Base-by-base conservation (phyloP, 306 rosid genomes). In the Fragaria nilgerrensis region DNA sequence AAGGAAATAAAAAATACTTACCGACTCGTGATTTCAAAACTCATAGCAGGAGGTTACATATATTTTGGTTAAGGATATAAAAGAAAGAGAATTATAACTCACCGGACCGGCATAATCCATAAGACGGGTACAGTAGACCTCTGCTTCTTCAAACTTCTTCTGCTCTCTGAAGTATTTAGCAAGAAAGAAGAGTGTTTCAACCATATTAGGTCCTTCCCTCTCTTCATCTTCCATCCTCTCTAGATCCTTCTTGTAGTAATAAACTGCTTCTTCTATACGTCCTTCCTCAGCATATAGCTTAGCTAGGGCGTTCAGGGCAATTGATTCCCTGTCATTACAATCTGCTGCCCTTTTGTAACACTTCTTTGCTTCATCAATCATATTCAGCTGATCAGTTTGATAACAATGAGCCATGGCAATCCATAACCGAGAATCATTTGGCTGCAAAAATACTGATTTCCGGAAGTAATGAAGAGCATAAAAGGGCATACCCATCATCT, bases 151-250 rank as follows among this genome's bases (percentile, higher is more conserved):
- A 74, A 87, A 87, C 69, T 81, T 84, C 78, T 88, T 84, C 78
- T 80, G 87, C 10, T 70, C 43, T 73, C 82, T 88, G 79, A 82
- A 89, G 79, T 91, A 90, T 11, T 68, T 86, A 65, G 96, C 99
- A 81, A 91, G 99, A 85, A 81, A 96, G 48, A 87, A 79, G 50
- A 92, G 84, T 48, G 98, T 92, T 80, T 96, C 99, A 72, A 92
- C 98, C 93, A 91, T 91, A 85, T 88, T 91, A 55, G 99, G 98
- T 74, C 96, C 98, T 78, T 96, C 99, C 85, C 98, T 91, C 77
- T 92, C 98, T 89, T 96, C 99, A 48, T 78, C 85, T 83, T 92
- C 96, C 99, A 92, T 96, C 77, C 99, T 91, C 79, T 96, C 99
- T 80, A 96, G 82, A 85, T 96, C 99, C 83, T 88, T 91, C 82